A percentile compares a stretch with the other conserved stretches of the same genome.
Evolutionary conservation across 1,284 basidiomycete species (phyloP).

Genomic region (Pisolithus thermaeus): DNA sequence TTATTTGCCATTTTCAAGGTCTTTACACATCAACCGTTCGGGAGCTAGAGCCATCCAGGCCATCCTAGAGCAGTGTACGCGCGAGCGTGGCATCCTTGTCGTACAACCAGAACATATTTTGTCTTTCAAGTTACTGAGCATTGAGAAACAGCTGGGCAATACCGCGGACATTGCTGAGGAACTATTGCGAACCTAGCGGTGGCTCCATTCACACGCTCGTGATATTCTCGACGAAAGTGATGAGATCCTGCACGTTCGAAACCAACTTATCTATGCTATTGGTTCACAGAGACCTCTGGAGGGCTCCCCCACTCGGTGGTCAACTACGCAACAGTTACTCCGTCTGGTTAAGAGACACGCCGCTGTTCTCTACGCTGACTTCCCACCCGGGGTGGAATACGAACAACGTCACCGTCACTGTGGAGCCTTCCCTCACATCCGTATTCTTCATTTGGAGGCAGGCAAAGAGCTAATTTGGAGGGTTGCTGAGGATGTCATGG

Average conservation of each 20-base stretch:
- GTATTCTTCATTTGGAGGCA: conserved; percentile 25
- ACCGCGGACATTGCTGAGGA: background rate
- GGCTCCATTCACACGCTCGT: too few species aligned
- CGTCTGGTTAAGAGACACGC: conserved; percentile 16
- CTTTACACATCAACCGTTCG: too few species aligned
- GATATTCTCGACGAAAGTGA: too few species aligned
- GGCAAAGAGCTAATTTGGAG: conserved; percentile 19
- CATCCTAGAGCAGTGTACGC: too few species aligned
- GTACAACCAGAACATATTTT: too few species aligned
- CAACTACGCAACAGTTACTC: conserved; percentile 36
- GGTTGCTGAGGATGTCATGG: conserved; percentile 23
- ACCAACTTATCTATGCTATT: conserved; percentile 45
- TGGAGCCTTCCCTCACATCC: conserved; percentile 30
- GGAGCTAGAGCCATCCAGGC: too few species aligned
- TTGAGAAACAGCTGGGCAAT: conserved; percentile 30
- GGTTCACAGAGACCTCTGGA: conserved; percentile 39
- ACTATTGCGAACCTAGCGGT: conserved; percentile 16
- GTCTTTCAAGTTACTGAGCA: conserved; percentile 41
- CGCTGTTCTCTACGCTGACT: conserved; percentile 2
- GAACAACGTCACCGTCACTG: conserved; percentile 6
- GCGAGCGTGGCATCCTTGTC: too few species aligned
- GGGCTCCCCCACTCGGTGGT: conserved; percentile 44
- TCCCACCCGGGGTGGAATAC: conserved; percentile 3
- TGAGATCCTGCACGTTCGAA: conserved; percentile 30
- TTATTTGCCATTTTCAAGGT: too few species aligned